Percentiles rank a stretch among this genome's conserved stretches.
Evolutionary conservation across 129 eudicot genomes (phyloP).

Genomic region (Chrysanthemum makinoi): DNA sequence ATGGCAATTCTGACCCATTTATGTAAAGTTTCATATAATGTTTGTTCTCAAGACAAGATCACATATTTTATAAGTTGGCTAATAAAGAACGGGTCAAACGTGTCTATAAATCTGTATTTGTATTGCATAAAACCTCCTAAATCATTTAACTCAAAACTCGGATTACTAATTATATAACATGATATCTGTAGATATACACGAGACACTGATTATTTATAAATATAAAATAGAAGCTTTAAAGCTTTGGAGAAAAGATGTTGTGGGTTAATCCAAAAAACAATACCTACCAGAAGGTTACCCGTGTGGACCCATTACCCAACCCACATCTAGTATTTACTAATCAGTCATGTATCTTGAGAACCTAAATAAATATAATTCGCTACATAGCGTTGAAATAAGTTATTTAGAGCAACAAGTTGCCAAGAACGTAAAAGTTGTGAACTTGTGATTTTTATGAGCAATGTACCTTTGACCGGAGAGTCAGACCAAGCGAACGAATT

Average conservation of each 20-base stretch:
- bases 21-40: too few species aligned
- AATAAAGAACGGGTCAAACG: too few species aligned
- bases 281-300: background rate
- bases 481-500: conserved; percentile 42
- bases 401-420: background rate
- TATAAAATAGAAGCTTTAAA: background rate
- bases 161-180: background rate
- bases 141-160: background rate
- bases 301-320: conserved; percentile 10
- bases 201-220: background rate
- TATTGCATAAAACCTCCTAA: background rate
- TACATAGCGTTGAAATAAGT: background rate
- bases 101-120: background rate
- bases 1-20: background rate
- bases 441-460: background rate
- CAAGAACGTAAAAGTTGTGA: background rate
- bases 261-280: too few species aligned
- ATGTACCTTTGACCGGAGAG: conserved; percentile 56
- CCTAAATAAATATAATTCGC: background rate
- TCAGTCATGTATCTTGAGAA: background rate
- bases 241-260: too few species aligned
- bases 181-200: background rate
- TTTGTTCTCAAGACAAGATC: too few species aligned
- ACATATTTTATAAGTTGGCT: too few species aligned
- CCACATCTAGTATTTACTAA: background rate